Evolutionary conservation across 73 alveolate species (phyloP).

Genomic region (Paramecium biaurelia): DNA sequence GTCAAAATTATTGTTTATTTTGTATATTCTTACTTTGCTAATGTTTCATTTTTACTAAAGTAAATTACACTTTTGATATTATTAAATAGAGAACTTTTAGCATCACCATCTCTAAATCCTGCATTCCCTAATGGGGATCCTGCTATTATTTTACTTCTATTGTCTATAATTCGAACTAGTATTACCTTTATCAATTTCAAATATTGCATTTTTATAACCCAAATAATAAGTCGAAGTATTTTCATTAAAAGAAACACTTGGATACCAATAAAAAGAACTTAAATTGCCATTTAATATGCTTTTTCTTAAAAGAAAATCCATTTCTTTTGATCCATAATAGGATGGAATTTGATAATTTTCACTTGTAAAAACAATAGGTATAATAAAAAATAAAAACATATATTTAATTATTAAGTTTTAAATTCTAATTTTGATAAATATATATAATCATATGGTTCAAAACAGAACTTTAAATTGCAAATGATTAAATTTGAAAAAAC

Average conservation of each 20-base stretch:
- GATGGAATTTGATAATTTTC: constrained; percentile 23
- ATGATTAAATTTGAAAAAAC: background rate
- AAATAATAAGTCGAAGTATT: background rate
- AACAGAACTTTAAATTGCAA: background rate
- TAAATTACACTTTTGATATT: constrained; percentile 20
- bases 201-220: background rate
- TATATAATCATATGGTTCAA: background rate
- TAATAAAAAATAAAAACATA: background rate
- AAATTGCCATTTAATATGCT: constrained; percentile 23
- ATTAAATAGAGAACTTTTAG: background rate
- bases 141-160: constrained; percentile 13
- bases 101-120: constrained; percentile 34
- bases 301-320: background rate
- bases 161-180: background rate
- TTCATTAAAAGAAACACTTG: background rate
- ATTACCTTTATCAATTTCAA: background rate
- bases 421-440: background rate
- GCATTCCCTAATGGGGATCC: background rate
- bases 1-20: background rate
- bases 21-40: background rate
- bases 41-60: background rate
- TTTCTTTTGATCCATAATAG: constrained; percentile 2
- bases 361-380: constrained; percentile 6
- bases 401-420: background rate
- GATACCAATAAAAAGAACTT: constrained; percentile 36